A percentile compares a stretch with the other conserved stretches of the same genome.
Conservation (phyloP, 768 basidiomycete genomes). For the Hirschioporus abietinus region DNA sequence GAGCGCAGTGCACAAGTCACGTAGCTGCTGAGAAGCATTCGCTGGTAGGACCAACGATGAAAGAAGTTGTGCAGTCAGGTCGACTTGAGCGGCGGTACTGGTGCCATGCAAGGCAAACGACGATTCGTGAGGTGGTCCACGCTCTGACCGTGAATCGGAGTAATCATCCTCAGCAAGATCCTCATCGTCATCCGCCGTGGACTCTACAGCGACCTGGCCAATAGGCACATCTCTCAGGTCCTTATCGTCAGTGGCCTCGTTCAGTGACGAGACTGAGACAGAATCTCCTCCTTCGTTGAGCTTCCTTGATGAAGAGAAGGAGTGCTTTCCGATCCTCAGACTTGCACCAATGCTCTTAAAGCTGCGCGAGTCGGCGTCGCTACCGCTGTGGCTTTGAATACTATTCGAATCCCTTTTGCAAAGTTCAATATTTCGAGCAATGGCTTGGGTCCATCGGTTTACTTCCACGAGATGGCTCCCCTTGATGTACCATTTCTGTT, state of each 20-base stretch:
- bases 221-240: not conserved
- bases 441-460: conserved; percentile 77
- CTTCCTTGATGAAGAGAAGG: conserved; percentile 1
- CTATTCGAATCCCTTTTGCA: conserved; percentile 24
- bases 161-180: conserved; percentile 37
- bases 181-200: conserved; percentile 33
- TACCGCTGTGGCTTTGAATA: conserved; percentile 30
- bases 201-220: conserved; percentile 21
- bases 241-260: not conserved
- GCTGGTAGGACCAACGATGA: conserved; percentile 34
- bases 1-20: conserved; percentile 44
- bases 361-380: conserved; percentile 43
- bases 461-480: conserved; percentile 89
- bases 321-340: conserved; percentile 1
- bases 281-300: not conserved
- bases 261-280: not conserved
- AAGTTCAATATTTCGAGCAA: conserved; percentile 71
- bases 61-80: conserved; percentile 66
- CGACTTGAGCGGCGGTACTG: conserved; percentile 68
- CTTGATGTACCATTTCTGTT: conserved; percentile 78
- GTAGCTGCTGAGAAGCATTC: conserved; percentile 22
- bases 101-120: conserved; percentile 67
- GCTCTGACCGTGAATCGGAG: conserved; percentile 16
- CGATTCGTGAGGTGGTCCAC: conserved; percentile 49
- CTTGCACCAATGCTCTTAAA: conserved; percentile 14